Conservation (phyloP, 2,329 filamentous ascomycete genomes). For the Neoarthrinium moseri region DNA sequence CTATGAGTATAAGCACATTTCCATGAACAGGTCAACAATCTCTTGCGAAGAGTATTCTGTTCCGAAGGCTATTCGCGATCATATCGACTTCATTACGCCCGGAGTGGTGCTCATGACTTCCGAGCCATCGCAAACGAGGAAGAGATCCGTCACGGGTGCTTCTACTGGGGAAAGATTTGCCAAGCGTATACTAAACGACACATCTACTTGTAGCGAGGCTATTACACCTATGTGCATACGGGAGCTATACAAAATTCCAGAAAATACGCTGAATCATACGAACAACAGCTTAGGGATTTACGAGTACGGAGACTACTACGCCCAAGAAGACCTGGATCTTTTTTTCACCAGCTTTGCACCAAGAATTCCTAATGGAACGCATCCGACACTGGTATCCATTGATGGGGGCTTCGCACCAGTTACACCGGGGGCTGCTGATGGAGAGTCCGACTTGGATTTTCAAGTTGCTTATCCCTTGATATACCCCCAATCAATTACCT, state of each 20-base stretch:
- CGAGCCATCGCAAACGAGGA: too few relatives aligned
- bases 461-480: slow-evolving; percentile 46
- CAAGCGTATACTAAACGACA: neutral
- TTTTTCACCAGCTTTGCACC: slow-evolving; percentile 28
- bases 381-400: slow-evolving; percentile 21
- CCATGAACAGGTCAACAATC: slow-evolving; percentile 13
- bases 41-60: slow-evolving; percentile 38
- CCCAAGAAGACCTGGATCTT: slow-evolving; percentile 32
- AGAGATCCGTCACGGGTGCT: neutral
- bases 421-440: slow-evolving; percentile 6
- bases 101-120: slow-evolving; percentile 37
- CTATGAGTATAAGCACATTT: slow-evolving; percentile 28
- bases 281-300: slow-evolving; percentile 42
- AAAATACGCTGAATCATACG: slow-evolving; percentile 24
- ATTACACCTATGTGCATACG: slow-evolving; percentile 11
- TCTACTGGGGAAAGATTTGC: neutral
- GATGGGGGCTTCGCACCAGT: slow-evolving; percentile 10
- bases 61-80: slow-evolving; percentile 41
- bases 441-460: slow-evolving; percentile 48
- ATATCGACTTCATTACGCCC: slow-evolving; percentile 57
- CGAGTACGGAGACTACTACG: slow-evolving; percentile 23
- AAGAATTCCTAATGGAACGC: slow-evolving; percentile 35
- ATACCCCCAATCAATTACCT: slow-evolving; percentile 46
- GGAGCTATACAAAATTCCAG: slow-evolving; percentile 35
- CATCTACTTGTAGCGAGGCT: neutral